phyloP scores from a whole-genome alignment of 768 basidiomycete genomes.

The Phaffia tasmanica region DNA sequence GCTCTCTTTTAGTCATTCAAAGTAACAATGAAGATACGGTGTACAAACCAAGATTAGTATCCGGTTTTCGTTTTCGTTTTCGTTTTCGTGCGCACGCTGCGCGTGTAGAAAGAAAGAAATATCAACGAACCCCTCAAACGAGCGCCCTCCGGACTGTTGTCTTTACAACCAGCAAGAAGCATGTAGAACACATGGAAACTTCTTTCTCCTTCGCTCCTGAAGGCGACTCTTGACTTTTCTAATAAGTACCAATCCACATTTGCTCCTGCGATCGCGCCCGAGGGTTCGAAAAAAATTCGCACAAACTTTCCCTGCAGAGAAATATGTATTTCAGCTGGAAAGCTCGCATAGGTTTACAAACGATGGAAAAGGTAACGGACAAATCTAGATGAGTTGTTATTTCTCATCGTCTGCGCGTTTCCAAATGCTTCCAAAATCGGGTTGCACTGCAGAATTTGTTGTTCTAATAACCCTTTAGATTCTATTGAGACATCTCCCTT shows the following conservation, averaged over 20 bases:
- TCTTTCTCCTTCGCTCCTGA: constrained; percentile 74
- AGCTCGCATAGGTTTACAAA: background rate
- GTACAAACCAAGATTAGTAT: background rate
- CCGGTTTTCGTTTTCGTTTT: background rate
- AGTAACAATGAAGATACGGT: constrained; percentile 22
- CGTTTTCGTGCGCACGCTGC: background rate
- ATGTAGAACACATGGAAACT: constrained; percentile 98
- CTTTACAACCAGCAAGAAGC: constrained; percentile 43
- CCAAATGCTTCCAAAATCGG: constrained; percentile 96
- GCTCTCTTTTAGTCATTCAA: constrained; percentile 44
- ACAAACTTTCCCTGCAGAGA: constrained; percentile 73
- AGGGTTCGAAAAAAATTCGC: constrained; percentile 80
- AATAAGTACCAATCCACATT: constrained; percentile 98
- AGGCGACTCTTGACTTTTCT: constrained; percentile 92
- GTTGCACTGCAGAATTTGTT: constrained; percentile 94
- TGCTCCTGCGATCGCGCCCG: constrained; percentile 91
- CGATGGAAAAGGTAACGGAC: constrained; percentile 29
- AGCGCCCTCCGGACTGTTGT: constrained; percentile 50
- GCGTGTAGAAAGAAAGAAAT: background rate
- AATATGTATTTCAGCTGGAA: background rate
- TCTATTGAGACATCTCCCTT: background rate
- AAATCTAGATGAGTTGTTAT: constrained; percentile 97
- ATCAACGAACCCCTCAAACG: constrained; percentile 52
- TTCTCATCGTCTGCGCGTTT: constrained; percentile 94
- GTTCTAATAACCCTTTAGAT: constrained; percentile 57